Conservation (phyloP, 176 grass and related monocot species). For the Ensete ventricosum region DNA sequence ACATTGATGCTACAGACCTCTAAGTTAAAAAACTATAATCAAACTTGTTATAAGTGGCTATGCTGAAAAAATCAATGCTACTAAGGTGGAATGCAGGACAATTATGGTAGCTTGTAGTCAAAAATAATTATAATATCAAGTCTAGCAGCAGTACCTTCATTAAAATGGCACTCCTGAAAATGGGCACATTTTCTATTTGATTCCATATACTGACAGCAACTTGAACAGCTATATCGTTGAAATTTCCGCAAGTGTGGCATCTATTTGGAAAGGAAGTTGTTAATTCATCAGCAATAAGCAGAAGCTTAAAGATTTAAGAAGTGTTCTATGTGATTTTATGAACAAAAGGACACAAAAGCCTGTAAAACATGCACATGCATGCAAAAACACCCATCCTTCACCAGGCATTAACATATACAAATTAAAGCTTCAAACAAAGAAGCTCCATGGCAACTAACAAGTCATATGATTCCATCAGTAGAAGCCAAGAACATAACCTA, state of each 20-base stretch:
- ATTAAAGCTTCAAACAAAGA: neutral
- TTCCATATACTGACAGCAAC: slow-evolving; percentile 60
- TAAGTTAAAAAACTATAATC: neutral
- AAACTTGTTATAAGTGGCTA: neutral
- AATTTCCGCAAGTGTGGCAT: slow-evolving; percentile 37
- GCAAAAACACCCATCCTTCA: neutral
- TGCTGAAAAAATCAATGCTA: neutral
- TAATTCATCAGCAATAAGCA: neutral
- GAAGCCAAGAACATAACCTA: neutral
- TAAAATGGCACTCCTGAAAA: slow-evolving; percentile 19
- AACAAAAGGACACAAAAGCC: neutral
- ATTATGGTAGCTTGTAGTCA: neutral
- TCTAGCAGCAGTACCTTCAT: slow-evolving; percentile 19
- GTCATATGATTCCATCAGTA: no score
- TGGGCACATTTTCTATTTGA: slow-evolving; percentile 37
- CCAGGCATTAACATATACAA: neutral
- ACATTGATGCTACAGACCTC: neutral
- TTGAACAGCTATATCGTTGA: slow-evolving; percentile 47
- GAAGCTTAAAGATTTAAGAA: slow-evolving; percentile 10
- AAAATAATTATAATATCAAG: slow-evolving; percentile 1
- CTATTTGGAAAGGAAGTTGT: slow-evolving; percentile 32
- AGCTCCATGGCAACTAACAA: neutral
- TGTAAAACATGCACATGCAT: neutral
- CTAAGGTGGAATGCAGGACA: neutral
- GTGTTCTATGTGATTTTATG: neutral